These are phyloP conservation scores for Xylariaceae sp. DNA, from an alignment of 2,329 filamentous ascomycete species.

Conservation along the genomic window DNA sequence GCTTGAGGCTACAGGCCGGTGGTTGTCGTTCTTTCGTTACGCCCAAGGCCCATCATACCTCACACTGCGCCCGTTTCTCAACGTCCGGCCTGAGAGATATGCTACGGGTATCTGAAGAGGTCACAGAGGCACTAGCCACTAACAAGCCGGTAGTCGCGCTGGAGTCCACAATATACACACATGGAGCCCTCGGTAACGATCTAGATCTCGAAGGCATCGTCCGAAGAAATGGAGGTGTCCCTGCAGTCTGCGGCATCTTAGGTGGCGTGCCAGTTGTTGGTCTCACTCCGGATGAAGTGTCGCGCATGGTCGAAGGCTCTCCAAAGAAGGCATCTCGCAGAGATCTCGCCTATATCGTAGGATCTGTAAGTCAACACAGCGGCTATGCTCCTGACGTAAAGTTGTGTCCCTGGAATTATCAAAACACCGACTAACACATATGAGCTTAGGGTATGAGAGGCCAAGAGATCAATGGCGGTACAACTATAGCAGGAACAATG, in stretches of 20 bases:
- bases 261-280: constrained; percentile 81
- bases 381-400: neutral
- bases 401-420: neutral
- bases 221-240: constrained; percentile 74
- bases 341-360: constrained; percentile 78
- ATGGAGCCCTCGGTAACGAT: constrained; percentile 75
- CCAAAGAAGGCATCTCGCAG: constrained; percentile 82
- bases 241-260: constrained; percentile 86
- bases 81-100: constrained; percentile 39
- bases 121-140: constrained; percentile 68
- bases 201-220: constrained; percentile 75
- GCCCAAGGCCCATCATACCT: constrained; percentile 1
- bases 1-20: constrained; percentile 6
- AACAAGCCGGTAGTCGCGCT: constrained; percentile 84
- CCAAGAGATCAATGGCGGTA: constrained; percentile 75
- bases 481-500: constrained; percentile 92
- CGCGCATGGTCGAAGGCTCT: constrained; percentile 64
- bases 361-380: constrained; percentile 55
- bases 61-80: constrained; percentile 10
- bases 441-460: constrained; percentile 57
- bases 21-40: constrained; percentile 1
- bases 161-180: constrained; percentile 96
- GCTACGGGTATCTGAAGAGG: constrained; percentile 75
- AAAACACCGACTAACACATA: constrained; percentile 10
- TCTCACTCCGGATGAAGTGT: constrained; percentile 66